Evolutionary conservation across 78 protist species (phyloP), one percentile per base, ranked within the genome.

Genomic region (Guillardia theta): DNA sequence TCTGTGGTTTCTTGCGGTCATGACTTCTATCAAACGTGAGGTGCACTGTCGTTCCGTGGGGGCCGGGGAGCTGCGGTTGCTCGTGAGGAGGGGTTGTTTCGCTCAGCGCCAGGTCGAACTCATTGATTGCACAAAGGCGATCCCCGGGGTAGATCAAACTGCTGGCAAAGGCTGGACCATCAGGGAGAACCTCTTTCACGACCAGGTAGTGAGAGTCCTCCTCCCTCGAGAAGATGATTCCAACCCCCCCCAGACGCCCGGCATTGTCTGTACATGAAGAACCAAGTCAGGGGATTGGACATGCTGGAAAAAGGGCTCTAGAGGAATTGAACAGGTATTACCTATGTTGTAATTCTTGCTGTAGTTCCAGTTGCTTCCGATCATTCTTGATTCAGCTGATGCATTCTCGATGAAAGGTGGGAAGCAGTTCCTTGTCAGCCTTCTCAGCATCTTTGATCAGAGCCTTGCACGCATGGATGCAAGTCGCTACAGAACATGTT

Each of bases 191-290:
- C 46, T 70, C 83, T 43, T 70, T 70, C 8, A 70, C 83, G 22
- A 70, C 22, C 33, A 70, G 22, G 83, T 70, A 70, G 10, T 36
- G 83, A 24, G 83, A 22, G 41, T 24, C 41, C 12, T 22, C 21
- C 15, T 70, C 83, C 33, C 83, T 1, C 46, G n/a, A 70, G 6
- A 70, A 70, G 10, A 70, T 43, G 27, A 70, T 22, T 0, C 83
- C 83, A 24, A 70, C 83, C 21, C 83, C 83, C 15, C 83, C 83
- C 83, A 70, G n/a, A n/a, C n/a, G n/a, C n/a, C n/a, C n/a, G n/a
- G n/a, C n/a, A n/a, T n/a, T n/a, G n/a, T n/a, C n/a, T n/a, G n/a
- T n/a, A n/a, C n/a, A n/a, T n/a, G n/a, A n/a, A n/a, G n/a, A n/a
- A n/a, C n/a, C n/a, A n/a, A n/a, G n/a, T n/a, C n/a, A n/a, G n/a